These are phyloP conservation scores for Seiridium cupressi DNA, from an alignment of 2,329 filamentous ascomycete genomes.

Conservation along the genomic window DNA sequence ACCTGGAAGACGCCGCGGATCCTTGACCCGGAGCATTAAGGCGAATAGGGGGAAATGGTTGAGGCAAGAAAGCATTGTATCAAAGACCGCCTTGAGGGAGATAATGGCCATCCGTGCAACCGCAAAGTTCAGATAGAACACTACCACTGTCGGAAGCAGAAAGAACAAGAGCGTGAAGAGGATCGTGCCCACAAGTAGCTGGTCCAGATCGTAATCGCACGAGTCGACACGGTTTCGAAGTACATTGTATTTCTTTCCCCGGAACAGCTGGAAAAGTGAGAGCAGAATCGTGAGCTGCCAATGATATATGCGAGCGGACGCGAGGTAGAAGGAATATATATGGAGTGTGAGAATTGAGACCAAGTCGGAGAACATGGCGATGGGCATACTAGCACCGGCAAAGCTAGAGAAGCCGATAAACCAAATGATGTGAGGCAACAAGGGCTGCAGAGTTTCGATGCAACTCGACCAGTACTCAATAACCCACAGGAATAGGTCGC, in stretches of 20 bases:
- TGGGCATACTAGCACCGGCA: constrained; percentile 93
- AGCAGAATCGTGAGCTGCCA: constrained; percentile 98
- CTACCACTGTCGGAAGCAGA: constrained; percentile 87
- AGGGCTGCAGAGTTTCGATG: constrained; percentile 73
- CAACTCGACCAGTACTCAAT: constrained; percentile 96
- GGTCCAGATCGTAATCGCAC: constrained; percentile 97
- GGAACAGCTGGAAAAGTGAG: constrained; percentile 97
- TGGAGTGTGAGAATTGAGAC: constrained; percentile 89
- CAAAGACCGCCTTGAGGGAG: constrained; percentile 82
- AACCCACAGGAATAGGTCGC: constrained; percentile 95
- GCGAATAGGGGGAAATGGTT: constrained; percentile 99
- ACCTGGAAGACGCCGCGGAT: constrained; percentile 85
- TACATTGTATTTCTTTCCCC: constrained; percentile 96
- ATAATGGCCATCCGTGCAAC: constrained; percentile 94
- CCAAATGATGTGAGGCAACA: constrained; percentile 83
- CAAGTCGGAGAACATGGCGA: constrained; percentile 91
- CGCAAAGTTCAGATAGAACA: constrained; percentile 97
- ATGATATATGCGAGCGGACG: constrained; percentile 94
- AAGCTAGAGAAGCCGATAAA: constrained; percentile 94
- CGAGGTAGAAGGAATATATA: constrained; percentile 97
- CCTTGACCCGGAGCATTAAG: constrained; percentile 92
- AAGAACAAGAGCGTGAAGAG: constrained; percentile 95
- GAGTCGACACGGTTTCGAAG: constrained; percentile 96
- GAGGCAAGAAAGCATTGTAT: constrained; percentile 87
- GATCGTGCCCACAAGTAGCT: constrained; percentile 93